These are phyloP conservation scores for Scedosporium dehoogii DNA, from an alignment of 2,329 filamentous ascomycete genomes.

Conservation along the genomic window DNA sequence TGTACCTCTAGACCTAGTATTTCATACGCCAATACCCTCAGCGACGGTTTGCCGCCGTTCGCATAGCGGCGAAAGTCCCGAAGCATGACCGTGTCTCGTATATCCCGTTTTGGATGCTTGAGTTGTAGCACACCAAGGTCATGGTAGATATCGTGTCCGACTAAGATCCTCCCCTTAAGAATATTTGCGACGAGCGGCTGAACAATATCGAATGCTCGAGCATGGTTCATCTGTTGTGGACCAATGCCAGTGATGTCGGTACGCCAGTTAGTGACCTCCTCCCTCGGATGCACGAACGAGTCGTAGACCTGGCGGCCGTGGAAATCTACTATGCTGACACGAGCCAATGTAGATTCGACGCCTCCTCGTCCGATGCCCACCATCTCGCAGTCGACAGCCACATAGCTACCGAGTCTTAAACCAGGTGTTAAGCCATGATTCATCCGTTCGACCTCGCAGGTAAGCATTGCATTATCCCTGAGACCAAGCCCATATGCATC, in stretches of 20 bases:
- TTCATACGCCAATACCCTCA: slow-evolving; percentile 48
- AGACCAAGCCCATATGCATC: slow-evolving; percentile 50
- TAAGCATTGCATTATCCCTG: slow-evolving; percentile 37
- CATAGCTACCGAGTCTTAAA: slow-evolving; percentile 73
- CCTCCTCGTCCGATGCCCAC: slow-evolving; percentile 71
- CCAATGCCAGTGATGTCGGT: slow-evolving; percentile 78
- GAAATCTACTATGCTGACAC: slow-evolving; percentile 87
- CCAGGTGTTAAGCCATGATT: slow-evolving; percentile 54
- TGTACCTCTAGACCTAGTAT: slow-evolving; percentile 54
- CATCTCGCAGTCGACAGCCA: slow-evolving; percentile 97
- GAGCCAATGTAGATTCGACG: slow-evolving; percentile 66
- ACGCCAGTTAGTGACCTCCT: slow-evolving; percentile 80
- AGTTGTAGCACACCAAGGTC: slow-evolving; percentile 67
- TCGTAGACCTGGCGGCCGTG: slow-evolving; percentile 91
- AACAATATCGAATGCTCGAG: slow-evolving; percentile 65
- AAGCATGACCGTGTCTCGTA: slow-evolving; percentile 77
- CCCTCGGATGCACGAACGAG: slow-evolving; percentile 72
- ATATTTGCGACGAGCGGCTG: slow-evolving; percentile 62
- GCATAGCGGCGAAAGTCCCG: slow-evolving; percentile 61
- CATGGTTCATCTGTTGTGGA: slow-evolving; percentile 59
- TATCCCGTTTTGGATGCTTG: slow-evolving; percentile 66
- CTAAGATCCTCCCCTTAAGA: slow-evolving; percentile 59
- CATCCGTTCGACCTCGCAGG: slow-evolving; percentile 37
- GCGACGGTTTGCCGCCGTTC: slow-evolving; percentile 57
- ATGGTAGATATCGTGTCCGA: slow-evolving; percentile 78